Base-by-base conservation (phyloP, 108 stramenopile species). In the Stephanodiscus triporus region DNA sequence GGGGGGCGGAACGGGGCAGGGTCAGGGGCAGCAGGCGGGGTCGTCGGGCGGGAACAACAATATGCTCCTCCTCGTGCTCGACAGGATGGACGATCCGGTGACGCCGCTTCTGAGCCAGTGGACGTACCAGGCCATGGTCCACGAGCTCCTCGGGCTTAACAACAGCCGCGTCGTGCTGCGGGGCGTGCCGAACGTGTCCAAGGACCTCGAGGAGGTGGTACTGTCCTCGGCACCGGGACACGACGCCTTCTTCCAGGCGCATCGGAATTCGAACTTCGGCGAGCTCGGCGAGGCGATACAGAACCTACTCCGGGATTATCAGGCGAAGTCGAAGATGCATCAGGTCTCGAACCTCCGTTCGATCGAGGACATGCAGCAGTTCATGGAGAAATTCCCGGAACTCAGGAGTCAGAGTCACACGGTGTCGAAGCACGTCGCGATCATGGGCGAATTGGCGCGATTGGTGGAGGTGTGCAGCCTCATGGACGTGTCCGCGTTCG, bases 81-180 rank as follows among this genome's bases (percentile, higher is more conserved):
- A 99, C 86, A 85, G 99, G 59, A 72, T 92, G 66, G 99, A 99
- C 73, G 99, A 99, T 88, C 98, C 98, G 4, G 97, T 99, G 26
- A 99, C 99, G 11, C 99, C 99, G 23, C 79, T 99, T 24, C 81
- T 99, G 48, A 87, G 84, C 71, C 99, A 99, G 79, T 99, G 99
- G 99, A 99, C 99, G 6, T 99, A 99, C 78, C 99, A 99, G 73
- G 99, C 99, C 64, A 99, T 99, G 99, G 98, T 99, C 1, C 99
- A 99, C 70, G 99, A 99, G 86, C 82, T 98, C 36, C 51, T 99
- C 59, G 99, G 99, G 27, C 76, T 99, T 54, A 97, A 97, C 56
- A 97, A 97, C 80, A 97, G 97, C 75, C 89, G 98, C 9, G 98
- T 98, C 50, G 84, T 94, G 16, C 86, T 99, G 47, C 87, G 93